phyloP scores from a whole-genome alignment of 306 rosid species.

The Fragaria iinumae region DNA sequence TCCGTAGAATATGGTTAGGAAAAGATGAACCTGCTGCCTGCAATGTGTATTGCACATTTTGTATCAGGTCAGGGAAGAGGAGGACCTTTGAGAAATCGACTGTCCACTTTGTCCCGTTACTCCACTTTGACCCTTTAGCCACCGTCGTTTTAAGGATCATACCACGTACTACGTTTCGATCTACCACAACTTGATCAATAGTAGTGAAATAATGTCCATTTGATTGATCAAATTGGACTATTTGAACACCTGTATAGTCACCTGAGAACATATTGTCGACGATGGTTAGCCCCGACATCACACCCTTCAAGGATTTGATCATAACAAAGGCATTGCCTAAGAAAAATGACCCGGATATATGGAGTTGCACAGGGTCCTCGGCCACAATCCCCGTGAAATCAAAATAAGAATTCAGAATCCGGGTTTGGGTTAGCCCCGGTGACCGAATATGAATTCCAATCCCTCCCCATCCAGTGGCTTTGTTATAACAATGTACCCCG shows the following conservation, averaged over 20 bases:
- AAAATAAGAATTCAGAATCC: conserved; percentile 35
- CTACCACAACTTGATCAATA: conserved; percentile 39
- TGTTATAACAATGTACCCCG: conserved; percentile 48
- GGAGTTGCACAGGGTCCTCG: conserved; percentile 45
- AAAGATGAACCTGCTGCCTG: conserved; percentile 22
- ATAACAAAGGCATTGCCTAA: conserved; percentile 37
- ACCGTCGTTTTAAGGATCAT: conserved; percentile 40
- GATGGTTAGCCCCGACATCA: conserved; percentile 23
- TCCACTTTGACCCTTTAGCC: conserved; percentile 29
- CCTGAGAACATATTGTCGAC: conserved; percentile 46
- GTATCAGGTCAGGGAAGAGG: conserved; percentile 34
- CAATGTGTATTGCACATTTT: conserved; percentile 36
- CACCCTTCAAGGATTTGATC: conserved; percentile 37
- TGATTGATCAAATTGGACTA: conserved; percentile 35
- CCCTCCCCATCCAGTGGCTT: conserved; percentile 40
- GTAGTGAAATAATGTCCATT: conserved; percentile 19
- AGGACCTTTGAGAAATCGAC: conserved; percentile 34
- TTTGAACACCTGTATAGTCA: conserved; percentile 33
- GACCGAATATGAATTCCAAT: conserved; percentile 31
- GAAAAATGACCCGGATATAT: conserved; percentile 37
- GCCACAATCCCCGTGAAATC: conserved; percentile 43
- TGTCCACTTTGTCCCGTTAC: conserved; percentile 35
- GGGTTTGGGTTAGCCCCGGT: conserved; percentile 42
- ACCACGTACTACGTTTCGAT: conserved; percentile 36
- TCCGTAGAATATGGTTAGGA: conserved; percentile 31